Conservation (phyloP, 306 rosid species). For the Sesbania bispinosa region DNA sequence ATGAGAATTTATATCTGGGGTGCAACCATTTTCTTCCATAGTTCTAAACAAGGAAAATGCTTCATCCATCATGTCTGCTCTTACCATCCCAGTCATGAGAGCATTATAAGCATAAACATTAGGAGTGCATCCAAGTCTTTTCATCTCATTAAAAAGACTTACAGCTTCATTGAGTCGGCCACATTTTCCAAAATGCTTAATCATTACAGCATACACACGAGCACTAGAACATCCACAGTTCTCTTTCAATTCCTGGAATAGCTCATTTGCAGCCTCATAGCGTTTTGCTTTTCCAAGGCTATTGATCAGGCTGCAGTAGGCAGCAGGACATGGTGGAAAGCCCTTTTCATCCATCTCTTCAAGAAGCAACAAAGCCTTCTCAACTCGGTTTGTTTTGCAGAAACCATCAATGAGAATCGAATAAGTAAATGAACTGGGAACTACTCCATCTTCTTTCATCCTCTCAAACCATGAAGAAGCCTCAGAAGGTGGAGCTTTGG, state of each 20-base stretch:
- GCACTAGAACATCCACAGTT: slow-evolving; percentile 83
- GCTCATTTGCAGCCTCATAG: slow-evolving; percentile 87
- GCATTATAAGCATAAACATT: slow-evolving; percentile 88
- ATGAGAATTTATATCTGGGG: slow-evolving; percentile 74
- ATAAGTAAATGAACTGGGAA: slow-evolving; percentile 80
- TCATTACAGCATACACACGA: slow-evolving; percentile 97
- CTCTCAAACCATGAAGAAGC: slow-evolving; percentile 75
- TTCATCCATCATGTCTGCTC: slow-evolving; percentile 72
- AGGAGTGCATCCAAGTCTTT: slow-evolving; percentile 74
- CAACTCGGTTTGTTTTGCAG: slow-evolving; percentile 84
- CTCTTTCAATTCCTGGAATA: slow-evolving; percentile 87
- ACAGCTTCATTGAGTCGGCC: slow-evolving; percentile 70
- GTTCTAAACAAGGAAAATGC: slow-evolving; percentile 65
- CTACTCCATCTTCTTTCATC: slow-evolving; percentile 71
- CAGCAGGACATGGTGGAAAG: slow-evolving; percentile 94
- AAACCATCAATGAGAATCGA: slow-evolving; percentile 91
- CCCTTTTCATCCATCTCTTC: slow-evolving; percentile 98
- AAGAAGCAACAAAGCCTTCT: slow-evolving; percentile 88
- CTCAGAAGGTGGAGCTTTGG: slow-evolving; percentile 61
- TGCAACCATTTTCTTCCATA: slow-evolving; percentile 81
- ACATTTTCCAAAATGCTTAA: slow-evolving; percentile 85
- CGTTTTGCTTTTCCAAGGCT: slow-evolving; percentile 88
- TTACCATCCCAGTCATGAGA: slow-evolving; percentile 90
- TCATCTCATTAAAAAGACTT: slow-evolving; percentile 78
- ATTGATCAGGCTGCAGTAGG: slow-evolving; percentile 92